phyloP scores from a whole-genome alignment of 768 basidiomycete genomes.

The Serendipita sp. region DNA sequence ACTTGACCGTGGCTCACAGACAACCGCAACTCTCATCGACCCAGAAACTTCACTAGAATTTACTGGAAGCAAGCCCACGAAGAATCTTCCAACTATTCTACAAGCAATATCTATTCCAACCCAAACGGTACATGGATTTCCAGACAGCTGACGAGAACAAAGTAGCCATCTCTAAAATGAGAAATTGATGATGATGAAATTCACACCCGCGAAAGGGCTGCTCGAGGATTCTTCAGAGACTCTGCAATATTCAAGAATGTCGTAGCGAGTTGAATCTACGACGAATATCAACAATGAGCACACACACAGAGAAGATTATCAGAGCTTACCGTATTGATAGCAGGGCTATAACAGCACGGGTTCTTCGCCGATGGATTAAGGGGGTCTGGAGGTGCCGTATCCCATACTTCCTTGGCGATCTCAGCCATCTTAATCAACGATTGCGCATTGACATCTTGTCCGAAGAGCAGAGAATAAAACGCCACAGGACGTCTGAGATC shows the following conservation, averaged over 20 bases:
- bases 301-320: too few species aligned
- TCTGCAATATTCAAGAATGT: constrained; percentile 44
- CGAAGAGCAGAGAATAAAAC: constrained; percentile 46
- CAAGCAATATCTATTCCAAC: too few species aligned
- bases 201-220: background rate
- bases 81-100: too few species aligned
- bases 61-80: too few species aligned
- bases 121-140: too few species aligned
- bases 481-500: constrained; percentile 34
- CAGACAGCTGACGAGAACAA: too few species aligned
- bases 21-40: too few species aligned
- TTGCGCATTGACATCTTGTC: constrained; percentile 17
- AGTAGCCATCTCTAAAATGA: too few species aligned
- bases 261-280: constrained; percentile 33
- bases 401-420: constrained; percentile 35
- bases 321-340: constrained; percentile 31
- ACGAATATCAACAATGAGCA: background rate
- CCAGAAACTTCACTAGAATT: too few species aligned
- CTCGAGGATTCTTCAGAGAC: constrained; percentile 40
- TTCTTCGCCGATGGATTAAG: constrained; percentile 21
- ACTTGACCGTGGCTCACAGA: too few species aligned
- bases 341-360: constrained; percentile 33
- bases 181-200: too few species aligned
- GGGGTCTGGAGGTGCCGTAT: constrained; percentile 27
- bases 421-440: constrained; percentile 33